These are phyloP conservation scores for Nitzschia sp. DNA, from an alignment of 108 stramenopile species.

Conservation along the genomic window DNA sequence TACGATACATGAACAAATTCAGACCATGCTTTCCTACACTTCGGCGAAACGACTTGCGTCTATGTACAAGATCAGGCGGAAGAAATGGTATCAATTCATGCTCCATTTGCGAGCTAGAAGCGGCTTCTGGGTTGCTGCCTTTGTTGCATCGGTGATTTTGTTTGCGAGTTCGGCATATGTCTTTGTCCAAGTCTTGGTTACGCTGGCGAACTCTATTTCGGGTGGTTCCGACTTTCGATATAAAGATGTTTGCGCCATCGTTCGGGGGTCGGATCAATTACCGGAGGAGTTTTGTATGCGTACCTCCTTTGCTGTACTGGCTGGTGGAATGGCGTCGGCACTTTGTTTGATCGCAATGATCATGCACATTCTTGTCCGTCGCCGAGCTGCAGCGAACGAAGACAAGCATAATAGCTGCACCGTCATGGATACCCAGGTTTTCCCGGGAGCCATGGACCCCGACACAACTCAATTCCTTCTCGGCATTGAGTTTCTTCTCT, in stretches of 20 bases:
- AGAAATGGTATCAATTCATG: slow-evolving; percentile 29
- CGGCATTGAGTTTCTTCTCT: slow-evolving; percentile 35
- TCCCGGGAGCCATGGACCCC: slow-evolving; percentile 12
- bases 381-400: slow-evolving; percentile 1
- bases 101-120: slow-evolving; percentile 34
- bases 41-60: slow-evolving; percentile 10
- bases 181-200: slow-evolving; percentile 36
- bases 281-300: slow-evolving; percentile 33
- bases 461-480: neutral
- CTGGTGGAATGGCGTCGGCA: slow-evolving; percentile 25
- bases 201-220: neutral
- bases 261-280: slow-evolving; percentile 2
- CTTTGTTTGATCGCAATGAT: slow-evolving; percentile 36
- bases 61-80: slow-evolving; percentile 29
- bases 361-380: slow-evolving; percentile 19
- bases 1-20: slow-evolving; percentile 19
- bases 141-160: slow-evolving; percentile 34
- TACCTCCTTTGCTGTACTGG: slow-evolving; percentile 24
- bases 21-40: slow-evolving; percentile 26
- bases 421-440: slow-evolving; percentile 16
- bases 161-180: slow-evolving; percentile 31
- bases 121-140: slow-evolving; percentile 47
- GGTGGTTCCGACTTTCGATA: neutral
- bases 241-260: slow-evolving; percentile 25
- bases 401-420: slow-evolving; percentile 15